Base-by-base conservation (phyloP, 2,329 filamentous ascomycete genomes). In the Periconia sp. region DNA sequence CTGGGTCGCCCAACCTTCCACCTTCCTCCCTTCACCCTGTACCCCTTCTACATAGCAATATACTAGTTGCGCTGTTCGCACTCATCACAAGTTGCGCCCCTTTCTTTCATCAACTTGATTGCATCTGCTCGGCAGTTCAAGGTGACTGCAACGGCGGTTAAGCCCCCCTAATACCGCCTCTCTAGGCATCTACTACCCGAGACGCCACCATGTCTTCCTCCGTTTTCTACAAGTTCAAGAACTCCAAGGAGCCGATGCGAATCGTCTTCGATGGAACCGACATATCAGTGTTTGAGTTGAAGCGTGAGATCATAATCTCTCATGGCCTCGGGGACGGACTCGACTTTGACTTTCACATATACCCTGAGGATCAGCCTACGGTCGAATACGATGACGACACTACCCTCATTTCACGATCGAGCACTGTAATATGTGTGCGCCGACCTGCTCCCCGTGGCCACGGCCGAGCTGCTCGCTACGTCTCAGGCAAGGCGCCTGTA, bases 181-280 rank as follows among this genome's bases (percentile, higher is more conserved):
- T 37, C 49, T 31, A 56, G 45, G 18, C 42, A 40, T 33, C 27
- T 45, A 23, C 49, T 46, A 44, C 10, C 8, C 15, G 15, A 41
- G 27, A 47, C 43, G 31, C 62, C 55, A 58, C 20, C 55, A 97
- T 97, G 92, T 86, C 91, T 73, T 96, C 94, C 53, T 97, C 92
- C 63, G 94, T 99, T 72, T 97, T 97, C 79, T 99, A 97, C 90
- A 96, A 96, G 80, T 99, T 99, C 87, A 97, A 97, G 80, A 97
- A 93, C 65, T 92, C 95, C 74, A 97, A 92, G 80, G 94, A 97
- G 73, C 91, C 92, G 56, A 91, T 91, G 53, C 87, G 92, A 71
- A 92, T 99, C 68, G 90, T 92, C 71, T 97, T 99, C 76, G 93
- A 99, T 77, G 94, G 94, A 72, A 97, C 93, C 67, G 91, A 91